Evolutionary conservation across 345 rosid genomes (phyloP).

Genomic region (Salix dunnii): DNA sequence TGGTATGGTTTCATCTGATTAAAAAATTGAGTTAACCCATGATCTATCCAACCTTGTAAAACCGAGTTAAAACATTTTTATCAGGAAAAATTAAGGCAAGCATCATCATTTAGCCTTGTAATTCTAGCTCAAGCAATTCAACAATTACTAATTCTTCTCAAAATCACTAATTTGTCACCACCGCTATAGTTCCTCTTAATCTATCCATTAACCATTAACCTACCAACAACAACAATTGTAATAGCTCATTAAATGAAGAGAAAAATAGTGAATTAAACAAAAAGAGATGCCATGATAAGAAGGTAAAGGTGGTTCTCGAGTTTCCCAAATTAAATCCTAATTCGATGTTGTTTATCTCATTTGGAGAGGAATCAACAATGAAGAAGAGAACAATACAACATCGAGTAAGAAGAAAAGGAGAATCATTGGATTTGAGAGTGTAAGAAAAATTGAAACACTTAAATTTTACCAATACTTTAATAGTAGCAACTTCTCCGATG

Average conservation of each 20-base stretch:
- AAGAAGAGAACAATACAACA: constrained; percentile 19
- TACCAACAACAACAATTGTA: neutral
- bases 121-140: no score
- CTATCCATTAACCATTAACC: constrained; percentile 43
- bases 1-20: no score
- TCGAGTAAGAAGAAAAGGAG: constrained; percentile 34
- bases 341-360: constrained; percentile 19
- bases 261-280: neutral
- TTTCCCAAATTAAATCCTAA: constrained; percentile 10
- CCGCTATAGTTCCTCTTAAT: constrained; percentile 20
- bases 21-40: no score
- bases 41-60: no score
- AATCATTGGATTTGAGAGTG: constrained; percentile 41
- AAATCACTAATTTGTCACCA: neutral
- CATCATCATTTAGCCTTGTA: no score
- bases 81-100: no score
- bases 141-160: no score
- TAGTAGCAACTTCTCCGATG: no score
- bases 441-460: constrained; percentile 23
- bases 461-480: no score
- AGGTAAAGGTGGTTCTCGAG: constrained; percentile 9
- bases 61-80: no score
- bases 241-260: neutral
- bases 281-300: neutral
- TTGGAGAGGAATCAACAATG: constrained; percentile 18